A percentile compares a stretch with the other conserved stretches of the same genome.
These are phyloP conservation scores for Carex arenaria DNA, from an alignment of 202 grass and related monocot species.

Conservation along the genomic window DNA sequence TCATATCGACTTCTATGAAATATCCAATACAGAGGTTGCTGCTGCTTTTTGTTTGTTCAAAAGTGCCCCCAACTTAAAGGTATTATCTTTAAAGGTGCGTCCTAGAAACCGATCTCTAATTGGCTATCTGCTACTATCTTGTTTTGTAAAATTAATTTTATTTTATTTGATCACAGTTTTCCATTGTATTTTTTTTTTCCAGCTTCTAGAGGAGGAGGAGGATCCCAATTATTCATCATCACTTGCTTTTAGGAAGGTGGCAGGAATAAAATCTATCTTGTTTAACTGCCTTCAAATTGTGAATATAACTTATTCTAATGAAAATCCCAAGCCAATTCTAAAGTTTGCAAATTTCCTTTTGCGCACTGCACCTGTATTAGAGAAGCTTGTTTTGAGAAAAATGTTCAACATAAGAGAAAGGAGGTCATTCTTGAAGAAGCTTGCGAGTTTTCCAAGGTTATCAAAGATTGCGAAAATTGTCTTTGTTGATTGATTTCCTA, in stretches of 20 bases:
- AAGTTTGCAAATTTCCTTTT: slow-evolving; percentile 13
- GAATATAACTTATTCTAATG: neutral
- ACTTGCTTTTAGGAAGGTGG: too few species aligned
- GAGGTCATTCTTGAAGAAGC: too few species aligned
- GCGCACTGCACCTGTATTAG: neutral
- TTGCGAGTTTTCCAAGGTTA: too few species aligned
- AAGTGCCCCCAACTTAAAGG: slow-evolving; percentile 34
- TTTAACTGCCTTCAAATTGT: slow-evolving; percentile 20
- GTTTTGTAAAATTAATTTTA: neutral
- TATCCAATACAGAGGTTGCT: neutral
- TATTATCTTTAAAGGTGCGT: neutral
- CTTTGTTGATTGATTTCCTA: too few species aligned
- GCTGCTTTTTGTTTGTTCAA: slow-evolving; percentile 34
- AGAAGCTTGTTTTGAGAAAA: neutral
- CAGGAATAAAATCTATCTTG: neutral
- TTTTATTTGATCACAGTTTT: too few species aligned
- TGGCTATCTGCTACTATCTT: neutral
- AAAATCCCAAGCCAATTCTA: slow-evolving; percentile 15
- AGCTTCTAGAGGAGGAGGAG: too few species aligned
- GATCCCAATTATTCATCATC: too few species aligned
- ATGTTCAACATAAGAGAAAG: too few species aligned
- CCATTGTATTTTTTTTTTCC: too few species aligned
- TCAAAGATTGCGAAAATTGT: too few species aligned
- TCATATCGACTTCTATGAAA: neutral
- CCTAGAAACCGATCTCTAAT: neutral